Evolutionary conservation across 441 rosid species (phyloP).

Genomic region (Corymbia citriodora): DNA sequence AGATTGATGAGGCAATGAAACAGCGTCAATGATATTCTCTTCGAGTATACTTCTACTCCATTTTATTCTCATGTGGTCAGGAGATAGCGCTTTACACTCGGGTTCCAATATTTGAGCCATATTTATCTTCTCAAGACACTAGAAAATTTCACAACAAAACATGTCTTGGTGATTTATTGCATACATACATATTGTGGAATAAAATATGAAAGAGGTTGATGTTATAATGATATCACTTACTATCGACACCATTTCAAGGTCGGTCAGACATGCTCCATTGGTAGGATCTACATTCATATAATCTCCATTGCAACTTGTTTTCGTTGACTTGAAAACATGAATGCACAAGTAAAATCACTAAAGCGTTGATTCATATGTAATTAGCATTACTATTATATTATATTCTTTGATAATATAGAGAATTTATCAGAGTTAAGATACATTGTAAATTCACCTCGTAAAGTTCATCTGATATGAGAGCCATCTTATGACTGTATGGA

Average conservation of each 20-base stretch:
- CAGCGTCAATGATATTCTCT: neutral
- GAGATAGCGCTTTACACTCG: neutral
- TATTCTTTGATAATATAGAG: neutral
- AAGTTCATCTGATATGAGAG: constrained; percentile 17
- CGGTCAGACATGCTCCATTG: neutral
- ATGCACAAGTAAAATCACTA: neutral
- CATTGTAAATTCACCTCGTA: constrained; percentile 4
- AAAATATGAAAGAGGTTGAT: neutral
- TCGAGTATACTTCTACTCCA: neutral
- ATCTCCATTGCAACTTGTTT: neutral
- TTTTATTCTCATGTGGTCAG: neutral
- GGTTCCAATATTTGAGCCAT: neutral
- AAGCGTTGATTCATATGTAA: neutral
- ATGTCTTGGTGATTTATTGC: neutral
- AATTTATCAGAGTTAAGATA: neutral
- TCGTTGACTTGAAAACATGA: neutral
- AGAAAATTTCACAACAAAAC: neutral
- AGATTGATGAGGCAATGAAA: neutral
- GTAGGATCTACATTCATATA: neutral
- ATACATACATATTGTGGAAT: neutral
- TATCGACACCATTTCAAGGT: neutral
- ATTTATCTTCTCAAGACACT: neutral
- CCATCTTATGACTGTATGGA: constrained; percentile 1
- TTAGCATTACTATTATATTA: neutral
- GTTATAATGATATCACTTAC: neutral